Conservation (phyloP, 495 filamentous ascomycete genomes). For the Tuber microsphaerosporum region DNA sequence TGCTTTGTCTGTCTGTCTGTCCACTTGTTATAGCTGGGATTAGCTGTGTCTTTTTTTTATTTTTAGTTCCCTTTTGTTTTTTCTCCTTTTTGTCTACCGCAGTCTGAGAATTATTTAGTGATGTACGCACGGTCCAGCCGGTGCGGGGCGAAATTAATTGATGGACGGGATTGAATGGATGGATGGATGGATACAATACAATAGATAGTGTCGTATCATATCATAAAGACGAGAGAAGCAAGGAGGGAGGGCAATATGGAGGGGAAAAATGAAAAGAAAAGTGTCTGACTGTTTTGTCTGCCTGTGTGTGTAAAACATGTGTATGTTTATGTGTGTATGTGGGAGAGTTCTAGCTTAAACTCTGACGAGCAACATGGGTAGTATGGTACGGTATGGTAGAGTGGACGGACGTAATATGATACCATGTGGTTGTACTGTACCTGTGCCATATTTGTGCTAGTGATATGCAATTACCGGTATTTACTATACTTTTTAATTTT, state of each 20-base stretch:
- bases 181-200: not conserved
- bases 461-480: not conserved
- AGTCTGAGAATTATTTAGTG: not conserved
- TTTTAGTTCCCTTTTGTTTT: not conserved
- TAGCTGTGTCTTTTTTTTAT: not conserved
- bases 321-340: not conserved
- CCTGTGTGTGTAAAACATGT: too few relatives aligned
- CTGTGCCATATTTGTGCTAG: not conserved
- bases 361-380: not conserved
- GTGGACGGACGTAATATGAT: not conserved
- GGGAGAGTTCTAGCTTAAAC: not conserved
- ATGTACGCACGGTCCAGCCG: not conserved
- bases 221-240: not conserved
- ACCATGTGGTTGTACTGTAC: not conserved
- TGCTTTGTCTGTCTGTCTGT: not conserved
- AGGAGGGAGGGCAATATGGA: not conserved
- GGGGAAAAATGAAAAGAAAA: not conserved
- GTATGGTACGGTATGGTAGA: not conserved
- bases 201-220: conserved; percentile 5
- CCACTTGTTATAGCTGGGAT: not conserved
- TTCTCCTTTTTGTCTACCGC: not conserved
- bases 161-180: conserved; percentile 7
- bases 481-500: conserved; percentile 19
- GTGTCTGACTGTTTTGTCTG: conserved; percentile 2
- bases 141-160: not conserved